These are phyloP conservation scores for Ceraceosorus guamensis DNA, from an alignment of 1,284 basidiomycete species.

Conservation along the genomic window DNA sequence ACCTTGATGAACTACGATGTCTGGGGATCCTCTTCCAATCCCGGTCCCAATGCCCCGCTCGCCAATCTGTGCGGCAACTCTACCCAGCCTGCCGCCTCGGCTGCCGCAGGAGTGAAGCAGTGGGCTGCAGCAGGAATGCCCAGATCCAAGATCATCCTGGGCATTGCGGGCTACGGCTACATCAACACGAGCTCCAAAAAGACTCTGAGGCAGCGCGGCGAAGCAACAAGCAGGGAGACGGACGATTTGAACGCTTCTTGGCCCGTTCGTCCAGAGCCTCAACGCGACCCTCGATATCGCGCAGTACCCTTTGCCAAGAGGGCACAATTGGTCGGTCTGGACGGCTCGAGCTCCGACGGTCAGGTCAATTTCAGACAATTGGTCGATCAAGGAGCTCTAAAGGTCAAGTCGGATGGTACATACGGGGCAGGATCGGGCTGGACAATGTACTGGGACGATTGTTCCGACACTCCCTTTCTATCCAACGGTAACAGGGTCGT, in stretches of 20 bases:
- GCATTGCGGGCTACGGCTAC: slow-evolving; percentile 38
- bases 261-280: slow-evolving; percentile 34
- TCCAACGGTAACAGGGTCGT: slow-evolving; percentile 24
- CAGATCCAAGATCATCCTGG: slow-evolving; percentile 32
- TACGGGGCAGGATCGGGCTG: slow-evolving; percentile 23
- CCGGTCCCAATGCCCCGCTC: slow-evolving; percentile 38
- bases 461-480: slow-evolving; percentile 36
- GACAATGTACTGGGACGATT: slow-evolving; percentile 38
- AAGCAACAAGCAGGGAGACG: neutral
- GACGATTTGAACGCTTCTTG: neutral
- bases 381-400: slow-evolving; percentile 23
- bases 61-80: slow-evolving; percentile 37
- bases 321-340: slow-evolving; percentile 3
- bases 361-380: slow-evolving; percentile 32
- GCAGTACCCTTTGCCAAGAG: neutral
- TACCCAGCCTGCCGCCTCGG: slow-evolving; percentile 29
- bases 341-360: slow-evolving; percentile 16
- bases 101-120: slow-evolving; percentile 29
- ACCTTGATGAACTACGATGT: slow-evolving; percentile 46
- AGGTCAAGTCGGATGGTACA: slow-evolving; percentile 1
- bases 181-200: slow-evolving; percentile 15
- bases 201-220: slow-evolving; percentile 7
- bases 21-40: slow-evolving; percentile 22
- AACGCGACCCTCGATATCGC: slow-evolving; percentile 15
- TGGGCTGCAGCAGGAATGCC: slow-evolving; percentile 41